Evolutionary conservation across 345 rosid species (phyloP), one percentile per base, ranked within the genome.

Genomic region (Linum trigynum): DNA sequence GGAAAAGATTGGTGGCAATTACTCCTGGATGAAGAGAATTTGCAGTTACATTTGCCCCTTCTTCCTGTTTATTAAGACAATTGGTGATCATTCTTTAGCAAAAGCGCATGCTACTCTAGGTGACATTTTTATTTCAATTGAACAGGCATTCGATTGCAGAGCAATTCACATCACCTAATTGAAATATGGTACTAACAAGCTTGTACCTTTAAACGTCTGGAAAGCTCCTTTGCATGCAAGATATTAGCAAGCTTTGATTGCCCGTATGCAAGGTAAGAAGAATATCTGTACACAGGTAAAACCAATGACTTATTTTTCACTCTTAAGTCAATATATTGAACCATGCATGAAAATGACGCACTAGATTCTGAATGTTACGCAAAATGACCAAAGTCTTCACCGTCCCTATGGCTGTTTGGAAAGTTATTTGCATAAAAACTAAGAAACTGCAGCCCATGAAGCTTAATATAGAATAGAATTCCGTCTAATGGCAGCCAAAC

Each of bases 1-100:
- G 86, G 65, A 83, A 72, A 41, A 86, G 78, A 73, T 86, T 85
- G 66, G 91, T 89, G 69, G 70, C 73, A 48, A 89, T 83, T 57
- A 77, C 48, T 65, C 96, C 94, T 1, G 94, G 96, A 75, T 89
- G 92, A 76, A 89, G 80, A 55, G 96, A 82, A 80, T 89, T 89
- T 8, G 75, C 85, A 38, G 89, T 85, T 63, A 85, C 76, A 39
- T 82, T 74, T 69, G 72, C 80, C 37, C 81, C 85, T 36, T 85
- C 84, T 75, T 83, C 88, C 90, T 86, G 85, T 74, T 72, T 38
- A 67, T 58, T 60, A 56, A 57, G 66, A 65, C 32, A 23, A 23
- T 16, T 10, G 59, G 32, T 8, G 8, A 57, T 37, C 9, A 8
- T 17, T 67, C 41, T 42, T 23, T 23, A 23, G 32, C 32, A 23